Evolutionary conservation across 1,139 yeast genomes (phyloP), one percentile per base, ranked within the genome.

Genomic region (Fermentozyma sake): DNA sequence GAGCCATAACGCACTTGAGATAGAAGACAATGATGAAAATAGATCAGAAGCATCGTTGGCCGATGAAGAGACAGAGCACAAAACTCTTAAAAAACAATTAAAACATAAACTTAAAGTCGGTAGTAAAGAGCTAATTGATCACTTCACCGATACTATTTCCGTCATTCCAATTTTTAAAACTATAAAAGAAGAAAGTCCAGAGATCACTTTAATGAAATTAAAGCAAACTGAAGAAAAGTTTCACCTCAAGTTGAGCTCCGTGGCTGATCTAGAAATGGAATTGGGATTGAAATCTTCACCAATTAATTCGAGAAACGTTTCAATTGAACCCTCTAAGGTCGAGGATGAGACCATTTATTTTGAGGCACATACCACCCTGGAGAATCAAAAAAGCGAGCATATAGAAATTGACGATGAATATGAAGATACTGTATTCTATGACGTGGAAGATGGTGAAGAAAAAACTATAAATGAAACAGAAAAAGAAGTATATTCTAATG

Each of bases 191-290:
- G 70, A 65, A 31, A 48, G 50, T 5, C 66, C 68, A 1, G 55
- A 53, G 26, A 48, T 33, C 0, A 46, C 52, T 3, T 43, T 66
- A 19, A 32, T 41, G 16, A 44, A 57, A 19, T 48, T 66, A 19
- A 49, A 46, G 26, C 52, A 48, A 14, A 55, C 62, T 0, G 68
- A 63, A 31, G 38, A 41, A 22, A 61, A 50, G 28, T 64, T 45
- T 34, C 44, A 61, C 16, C 41, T 66, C 14, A 51, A 50, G 27
- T 48, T 66, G 22, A 42, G 43, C 19, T 53, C 68, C 1, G 57
- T 61, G 9, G 45, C 44, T 1, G 56, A 53, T 13, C 44, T 61
- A 24, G 58, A 55, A 31, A 39, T 42, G 16, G 47, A 48, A 27
- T 15, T 51, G 14, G 30, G 20, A 4, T 18, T 31, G 12, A 24